Conservation (phyloP, 2,329 filamentous ascomycete species). For the Fusarium domesticum region DNA sequence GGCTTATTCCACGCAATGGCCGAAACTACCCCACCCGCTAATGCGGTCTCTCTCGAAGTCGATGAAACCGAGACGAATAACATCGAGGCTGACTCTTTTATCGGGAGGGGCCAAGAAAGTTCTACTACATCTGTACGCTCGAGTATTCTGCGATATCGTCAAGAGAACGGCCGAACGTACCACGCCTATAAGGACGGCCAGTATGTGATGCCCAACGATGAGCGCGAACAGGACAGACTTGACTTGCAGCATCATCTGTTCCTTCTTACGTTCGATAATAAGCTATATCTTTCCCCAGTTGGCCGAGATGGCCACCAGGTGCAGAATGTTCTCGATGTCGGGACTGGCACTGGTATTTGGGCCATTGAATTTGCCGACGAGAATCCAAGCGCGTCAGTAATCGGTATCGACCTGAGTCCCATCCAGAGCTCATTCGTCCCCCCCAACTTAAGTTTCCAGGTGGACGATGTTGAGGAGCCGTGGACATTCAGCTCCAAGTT, state of each 20-base stretch:
- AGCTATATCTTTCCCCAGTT: slow-evolving; percentile 20
- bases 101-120: background rate
- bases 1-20: background rate
- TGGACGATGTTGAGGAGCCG: slow-evolving; percentile 27
- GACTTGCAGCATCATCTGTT: slow-evolving; percentile 27
- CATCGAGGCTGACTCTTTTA: slow-evolving; percentile 1
- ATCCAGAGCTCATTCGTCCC: slow-evolving; percentile 23
- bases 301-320: slow-evolving; percentile 10
- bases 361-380: slow-evolving; percentile 28
- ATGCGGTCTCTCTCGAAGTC: slow-evolving; percentile 4
- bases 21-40: background rate
- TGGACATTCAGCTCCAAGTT: slow-evolving; percentile 26
- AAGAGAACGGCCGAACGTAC: slow-evolving; percentile 31
- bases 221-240: slow-evolving; percentile 17
- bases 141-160: slow-evolving; percentile 23
- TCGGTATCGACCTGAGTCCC: slow-evolving; percentile 25
- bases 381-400: slow-evolving; percentile 13
- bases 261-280: slow-evolving; percentile 27
- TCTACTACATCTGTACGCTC: slow-evolving; percentile 23
- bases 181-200: slow-evolving; percentile 29
- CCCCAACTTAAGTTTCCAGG: slow-evolving; percentile 25
- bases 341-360: slow-evolving; percentile 31
- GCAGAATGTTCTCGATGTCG: slow-evolving; percentile 26
- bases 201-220: slow-evolving; percentile 19
- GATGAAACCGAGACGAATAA: background rate